Base-by-base conservation (phyloP, 768 basidiomycete species). In the Gautieria morchelliformis region DNA sequence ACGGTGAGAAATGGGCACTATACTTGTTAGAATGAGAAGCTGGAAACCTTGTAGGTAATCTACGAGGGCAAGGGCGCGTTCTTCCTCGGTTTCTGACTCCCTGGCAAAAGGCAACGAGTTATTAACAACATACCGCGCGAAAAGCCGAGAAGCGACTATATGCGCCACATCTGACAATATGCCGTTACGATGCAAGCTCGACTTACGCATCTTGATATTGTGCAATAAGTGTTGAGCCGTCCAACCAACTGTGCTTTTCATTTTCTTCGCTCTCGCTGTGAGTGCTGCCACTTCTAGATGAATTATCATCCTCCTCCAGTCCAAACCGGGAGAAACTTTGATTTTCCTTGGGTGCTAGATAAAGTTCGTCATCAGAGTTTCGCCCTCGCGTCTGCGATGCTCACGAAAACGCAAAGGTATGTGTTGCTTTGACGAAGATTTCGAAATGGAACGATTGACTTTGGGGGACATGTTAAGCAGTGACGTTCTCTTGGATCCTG, bases 181-280 rank as follows among this genome's bases (percentile, higher is more conserved):
- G 11, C 49, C 32, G 22, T 22, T 14, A 39, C 33, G 51, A 37
- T n/a, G 35, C 6, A 17, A 19, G 14, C 17, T 7, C 33, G 14
- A 57, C 56, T 57, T 22, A 57, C 56, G 19, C 45, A 24, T 57
- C 56, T 15, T 50, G 22, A 50, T 57, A 57, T 40, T 49, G 45
- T 32, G 56, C 56, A 41, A 57, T 39, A n/a, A 57, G 42, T 24
- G 45, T 47, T 39, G 37, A 57, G 12, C 56, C 45, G 37, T 48
- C 40, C 2, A 57, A 15, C 56, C 56, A 57, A n/a, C 50, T 45
- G 30, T 57, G 32, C 27, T 57, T 42, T 10, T 46, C 47, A 8
- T 33, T 22, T 24, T 48, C 45, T 20, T 37, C 35, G 27, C 48
- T 35, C 30, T 47, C 44, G 47, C 48, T 46, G 19, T 11, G 30